Base-by-base conservation (phyloP, 2,329 filamentous ascomycete genomes). In the Cadophora sp. region DNA sequence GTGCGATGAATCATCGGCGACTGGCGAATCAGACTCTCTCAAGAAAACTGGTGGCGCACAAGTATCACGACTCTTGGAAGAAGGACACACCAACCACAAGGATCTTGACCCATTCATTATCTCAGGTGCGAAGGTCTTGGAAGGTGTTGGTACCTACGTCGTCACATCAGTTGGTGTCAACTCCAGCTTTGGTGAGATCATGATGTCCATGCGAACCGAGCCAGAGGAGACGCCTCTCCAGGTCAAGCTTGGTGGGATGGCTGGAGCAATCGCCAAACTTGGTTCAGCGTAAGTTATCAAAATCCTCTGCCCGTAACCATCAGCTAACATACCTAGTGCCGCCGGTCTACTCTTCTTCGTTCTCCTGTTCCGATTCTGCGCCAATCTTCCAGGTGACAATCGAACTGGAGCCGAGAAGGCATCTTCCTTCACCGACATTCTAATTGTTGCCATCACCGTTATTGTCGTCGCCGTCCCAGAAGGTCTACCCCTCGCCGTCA, bases 191-290 rank as follows among this genome's bases (percentile, higher is more conserved):
- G 92, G 92, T 64, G 91, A 92, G 73, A 93, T 89, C 2, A 85
- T 94, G 81, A 90, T 94, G 85, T 91, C 91, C 41, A 80, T 94
- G 14, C 87, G 91, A 69, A 90, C 92, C 71, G 90, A 93, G 68
- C 88, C 89, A 65, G 89, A 94, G 75, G 90, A 91, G 27, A 95
- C 92, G 1, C 92, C 92, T 4, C 79, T 95, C 9, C 92, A 95
- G 77, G 88, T 85, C 3, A 94, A 94, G 78, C 82, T 95, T 66
- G 93, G 93, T 70, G 83, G 88, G 5, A 82, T 95, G 24, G 92
- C 92, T 9, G 91, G 92, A 73, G 91, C 93, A 73, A 93, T 95
- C 72, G 89, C 89, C 18, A 91, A 91, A 76, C 83, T 91, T 48
- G 89, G 89, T 79, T 48, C 51, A 45, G 51, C 53, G 62, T 64